These are phyloP conservation scores for Aspergillus versicolor DNA, from an alignment of 2,329 filamentous ascomycete species.

Conservation along the genomic window DNA sequence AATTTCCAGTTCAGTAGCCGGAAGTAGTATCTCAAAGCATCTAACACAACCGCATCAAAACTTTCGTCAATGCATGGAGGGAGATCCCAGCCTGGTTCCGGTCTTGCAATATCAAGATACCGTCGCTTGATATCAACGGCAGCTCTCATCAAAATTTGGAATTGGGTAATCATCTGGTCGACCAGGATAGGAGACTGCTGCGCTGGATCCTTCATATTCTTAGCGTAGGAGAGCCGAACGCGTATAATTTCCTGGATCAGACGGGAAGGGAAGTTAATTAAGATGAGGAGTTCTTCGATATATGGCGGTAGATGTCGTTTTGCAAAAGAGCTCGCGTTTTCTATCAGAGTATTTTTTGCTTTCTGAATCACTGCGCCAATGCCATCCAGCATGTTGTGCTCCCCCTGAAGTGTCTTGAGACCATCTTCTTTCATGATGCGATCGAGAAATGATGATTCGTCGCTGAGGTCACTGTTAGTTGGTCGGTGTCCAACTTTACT, in stretches of 20 bases:
- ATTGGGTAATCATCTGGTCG: constrained; percentile 96
- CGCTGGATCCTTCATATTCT: constrained; percentile 91
- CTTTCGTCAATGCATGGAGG: constrained; percentile 96
- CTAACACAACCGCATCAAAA: constrained; percentile 87
- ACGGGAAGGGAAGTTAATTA: constrained; percentile 96
- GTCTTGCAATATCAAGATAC: constrained; percentile 78
- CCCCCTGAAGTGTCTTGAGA: constrained; percentile 82
- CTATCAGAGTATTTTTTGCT: constrained; percentile 86
- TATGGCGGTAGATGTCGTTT: constrained; percentile 91
- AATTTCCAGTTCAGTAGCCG: constrained; percentile 98
- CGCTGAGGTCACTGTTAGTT: constrained; percentile 69
- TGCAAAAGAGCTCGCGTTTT: constrained; percentile 79
- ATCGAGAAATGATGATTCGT: constrained; percentile 92
- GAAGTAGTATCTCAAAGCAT: constrained; percentile 96
- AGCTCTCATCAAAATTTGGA: constrained; percentile 87
- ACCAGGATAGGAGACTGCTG: constrained; percentile 92
- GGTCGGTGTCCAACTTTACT: constrained; percentile 70
- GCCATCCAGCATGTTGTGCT: constrained; percentile 77
- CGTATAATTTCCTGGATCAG: constrained; percentile 96
- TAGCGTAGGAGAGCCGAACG: constrained; percentile 85
- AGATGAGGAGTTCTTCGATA: constrained; percentile 89
- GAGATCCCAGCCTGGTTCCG: constrained; percentile 90
- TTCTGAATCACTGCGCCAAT: constrained; percentile 87
- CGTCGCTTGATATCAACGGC: constrained; percentile 91
- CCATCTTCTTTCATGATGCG: constrained; percentile 94